These are phyloP conservation scores for Tulasnella sp. DNA, from an alignment of 768 basidiomycete species.

Conservation along the genomic window DNA sequence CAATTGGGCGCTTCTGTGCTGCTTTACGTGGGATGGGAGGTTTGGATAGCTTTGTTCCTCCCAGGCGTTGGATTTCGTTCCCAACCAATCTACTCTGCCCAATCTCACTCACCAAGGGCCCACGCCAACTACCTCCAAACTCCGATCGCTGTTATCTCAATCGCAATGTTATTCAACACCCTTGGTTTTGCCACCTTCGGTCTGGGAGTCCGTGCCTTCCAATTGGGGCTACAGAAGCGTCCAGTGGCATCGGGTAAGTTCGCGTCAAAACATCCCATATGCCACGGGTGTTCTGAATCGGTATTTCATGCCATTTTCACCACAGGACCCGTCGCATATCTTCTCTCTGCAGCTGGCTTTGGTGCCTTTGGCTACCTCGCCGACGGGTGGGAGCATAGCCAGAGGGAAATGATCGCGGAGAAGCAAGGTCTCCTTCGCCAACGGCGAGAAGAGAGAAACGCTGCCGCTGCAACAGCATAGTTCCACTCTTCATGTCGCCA, in stretches of 20 bases:
- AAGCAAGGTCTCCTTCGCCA: constrained; percentile 21
- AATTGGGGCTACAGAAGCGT: constrained; percentile 18
- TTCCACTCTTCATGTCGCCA: too few species aligned
- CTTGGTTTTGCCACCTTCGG: constrained; percentile 23
- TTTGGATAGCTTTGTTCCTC: constrained; percentile 11
- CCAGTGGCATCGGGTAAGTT: constrained; percentile 16
- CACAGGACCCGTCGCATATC: constrained; percentile 17
- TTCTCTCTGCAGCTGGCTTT: constrained; percentile 1
- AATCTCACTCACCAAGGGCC: not conserved
- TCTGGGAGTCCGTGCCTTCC: constrained; percentile 17
- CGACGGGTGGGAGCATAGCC: constrained; percentile 19
- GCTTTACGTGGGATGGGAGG: constrained; percentile 4
- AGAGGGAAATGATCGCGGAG: constrained; percentile 22
- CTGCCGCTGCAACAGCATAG: not conserved
- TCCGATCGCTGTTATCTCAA: not conserved
- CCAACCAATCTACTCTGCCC: constrained; percentile 14
- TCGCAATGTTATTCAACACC: constrained; percentile 20
- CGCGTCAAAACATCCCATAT: not conserved
- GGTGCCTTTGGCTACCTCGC: constrained; percentile 24
- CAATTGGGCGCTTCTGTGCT: not conserved
- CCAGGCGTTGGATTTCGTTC: constrained; percentile 4
- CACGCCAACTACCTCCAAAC: constrained; percentile 17
- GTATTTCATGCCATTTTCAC: too few species aligned
- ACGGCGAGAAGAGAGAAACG: constrained; percentile 4
- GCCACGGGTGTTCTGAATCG: not conserved